A percentile compares a stretch with the other conserved stretches of the same genome.
Evolutionary conservation across 164 flowering plant genomes (phyloP).

Genomic region (Tetrastigma voinierianum): DNA sequence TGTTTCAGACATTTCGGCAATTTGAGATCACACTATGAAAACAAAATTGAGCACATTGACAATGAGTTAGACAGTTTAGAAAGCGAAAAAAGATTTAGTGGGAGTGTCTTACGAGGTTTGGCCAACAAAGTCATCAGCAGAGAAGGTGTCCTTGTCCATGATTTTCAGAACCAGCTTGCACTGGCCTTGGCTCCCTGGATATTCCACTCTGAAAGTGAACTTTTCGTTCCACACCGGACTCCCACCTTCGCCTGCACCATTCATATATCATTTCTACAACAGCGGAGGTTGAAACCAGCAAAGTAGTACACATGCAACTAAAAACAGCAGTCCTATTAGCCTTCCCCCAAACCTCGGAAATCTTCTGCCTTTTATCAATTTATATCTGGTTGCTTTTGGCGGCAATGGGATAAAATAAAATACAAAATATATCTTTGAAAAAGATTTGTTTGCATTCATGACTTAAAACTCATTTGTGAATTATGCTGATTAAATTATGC

Average conservation of each 20-base stretch:
- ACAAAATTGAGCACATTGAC: not conserved
- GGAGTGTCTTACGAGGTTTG: constrained; percentile 45
- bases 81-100: not conserved
- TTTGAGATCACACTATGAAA: too few relatives aligned
- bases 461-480: too few relatives aligned
- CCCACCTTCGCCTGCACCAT: constrained; percentile 40
- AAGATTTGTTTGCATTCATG: too few relatives aligned
- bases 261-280: not conserved
- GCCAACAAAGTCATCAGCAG: constrained; percentile 61
- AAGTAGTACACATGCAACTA: too few relatives aligned
- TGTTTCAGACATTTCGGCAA: too few relatives aligned
- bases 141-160: constrained; percentile 73
- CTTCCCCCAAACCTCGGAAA: too few relatives aligned
- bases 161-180: constrained; percentile 60
- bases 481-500: too few relatives aligned
- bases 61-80: not conserved
- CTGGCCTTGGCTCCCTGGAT: constrained; percentile 44
- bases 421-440: not conserved
- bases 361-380: not conserved
- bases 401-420: not conserved
- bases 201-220: constrained; percentile 51
- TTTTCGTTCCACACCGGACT: constrained; percentile 64
- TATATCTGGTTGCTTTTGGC: not conserved
- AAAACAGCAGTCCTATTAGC: too few relatives aligned
- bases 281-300: too few relatives aligned